Percentiles rank a stretch among this genome's conserved stretches.
phyloP scores from a whole-genome alignment of 805 yeast genomes.

The Candida easanensis region DNA sequence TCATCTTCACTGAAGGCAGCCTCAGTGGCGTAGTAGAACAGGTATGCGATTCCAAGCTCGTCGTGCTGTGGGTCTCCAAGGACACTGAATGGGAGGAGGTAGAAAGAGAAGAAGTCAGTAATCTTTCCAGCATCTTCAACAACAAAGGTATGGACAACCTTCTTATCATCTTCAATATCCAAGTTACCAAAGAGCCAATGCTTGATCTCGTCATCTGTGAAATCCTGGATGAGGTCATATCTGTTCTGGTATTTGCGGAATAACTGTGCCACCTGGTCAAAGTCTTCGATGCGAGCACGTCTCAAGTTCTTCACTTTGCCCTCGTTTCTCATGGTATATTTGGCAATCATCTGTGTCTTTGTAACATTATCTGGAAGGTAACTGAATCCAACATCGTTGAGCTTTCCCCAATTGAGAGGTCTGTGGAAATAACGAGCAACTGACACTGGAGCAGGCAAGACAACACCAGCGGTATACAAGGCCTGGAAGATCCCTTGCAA shows the following conservation, averaged over 20 bases:
- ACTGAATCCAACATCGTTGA: constrained; percentile 87
- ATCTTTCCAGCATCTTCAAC: constrained; percentile 59
- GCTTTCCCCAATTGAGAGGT: constrained; percentile 87
- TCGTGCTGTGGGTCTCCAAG: constrained; percentile 60
- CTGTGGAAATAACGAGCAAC: constrained; percentile 91
- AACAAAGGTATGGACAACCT: constrained; percentile 75
- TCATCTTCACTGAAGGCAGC: constrained; percentile 42
- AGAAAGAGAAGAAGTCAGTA: constrained; percentile 89
- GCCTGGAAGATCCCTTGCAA: constrained; percentile 90
- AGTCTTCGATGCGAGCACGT: constrained; percentile 53
- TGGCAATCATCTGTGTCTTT: constrained; percentile 66
- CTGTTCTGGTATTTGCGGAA: constrained; percentile 61
- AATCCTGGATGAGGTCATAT: constrained; percentile 71
- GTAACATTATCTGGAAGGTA: constrained; percentile 73
- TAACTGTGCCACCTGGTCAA: constrained; percentile 59
- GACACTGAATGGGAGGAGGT: constrained; percentile 83
- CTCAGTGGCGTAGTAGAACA: constrained; percentile 85
- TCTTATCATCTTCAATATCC: constrained; percentile 32
- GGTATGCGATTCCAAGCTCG: constrained; percentile 79
- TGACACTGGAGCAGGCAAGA: constrained; percentile 88
- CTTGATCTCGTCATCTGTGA: constrained; percentile 62
- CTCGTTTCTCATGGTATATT: constrained; percentile 54
- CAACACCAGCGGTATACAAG: constrained; percentile 86
- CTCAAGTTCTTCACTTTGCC: constrained; percentile 52
- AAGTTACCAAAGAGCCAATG: constrained; percentile 78